phyloP scores from a whole-genome alignment of 768 basidiomycete genomes.

The Fomitopsis serialis region DNA sequence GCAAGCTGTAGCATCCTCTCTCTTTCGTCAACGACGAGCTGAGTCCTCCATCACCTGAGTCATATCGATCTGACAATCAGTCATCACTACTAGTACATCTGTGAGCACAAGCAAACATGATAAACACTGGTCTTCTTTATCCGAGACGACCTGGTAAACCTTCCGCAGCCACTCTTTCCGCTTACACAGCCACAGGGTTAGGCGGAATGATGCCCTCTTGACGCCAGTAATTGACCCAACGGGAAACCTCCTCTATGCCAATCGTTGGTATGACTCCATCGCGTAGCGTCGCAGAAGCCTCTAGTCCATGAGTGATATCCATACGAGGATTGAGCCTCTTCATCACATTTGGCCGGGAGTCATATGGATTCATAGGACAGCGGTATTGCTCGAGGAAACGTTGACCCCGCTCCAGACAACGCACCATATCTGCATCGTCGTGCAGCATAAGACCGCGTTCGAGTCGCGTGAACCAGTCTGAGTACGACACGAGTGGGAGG shows the following conservation, averaged over 20 bases:
- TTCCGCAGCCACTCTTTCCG: too few relatives aligned
- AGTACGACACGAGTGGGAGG: slow-evolving; percentile 17
- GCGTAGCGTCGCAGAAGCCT: background rate
- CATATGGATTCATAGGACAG: background rate
- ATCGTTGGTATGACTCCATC: background rate
- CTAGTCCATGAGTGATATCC: background rate
- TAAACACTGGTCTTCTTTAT: too few relatives aligned
- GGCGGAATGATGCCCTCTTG: background rate
- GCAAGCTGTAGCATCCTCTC: too few relatives aligned
- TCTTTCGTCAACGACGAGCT: too few relatives aligned
- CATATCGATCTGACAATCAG: too few relatives aligned
- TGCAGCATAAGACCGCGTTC: background rate
- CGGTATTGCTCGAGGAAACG: background rate
- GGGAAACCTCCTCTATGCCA: background rate
- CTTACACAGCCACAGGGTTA: too few relatives aligned
- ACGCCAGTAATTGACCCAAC: background rate
- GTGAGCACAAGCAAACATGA: too few relatives aligned
- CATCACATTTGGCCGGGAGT: background rate
- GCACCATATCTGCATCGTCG: background rate
- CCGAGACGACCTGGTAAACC: too few relatives aligned
- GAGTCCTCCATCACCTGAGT: too few relatives aligned
- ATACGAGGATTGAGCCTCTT: background rate
- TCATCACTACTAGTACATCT: too few relatives aligned
- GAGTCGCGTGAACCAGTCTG: slow-evolving; percentile 18
- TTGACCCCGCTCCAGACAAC: background rate